Evolutionary conservation across 23 red algal species (phyloP).

Genomic region (Agarophyton chilense): DNA sequence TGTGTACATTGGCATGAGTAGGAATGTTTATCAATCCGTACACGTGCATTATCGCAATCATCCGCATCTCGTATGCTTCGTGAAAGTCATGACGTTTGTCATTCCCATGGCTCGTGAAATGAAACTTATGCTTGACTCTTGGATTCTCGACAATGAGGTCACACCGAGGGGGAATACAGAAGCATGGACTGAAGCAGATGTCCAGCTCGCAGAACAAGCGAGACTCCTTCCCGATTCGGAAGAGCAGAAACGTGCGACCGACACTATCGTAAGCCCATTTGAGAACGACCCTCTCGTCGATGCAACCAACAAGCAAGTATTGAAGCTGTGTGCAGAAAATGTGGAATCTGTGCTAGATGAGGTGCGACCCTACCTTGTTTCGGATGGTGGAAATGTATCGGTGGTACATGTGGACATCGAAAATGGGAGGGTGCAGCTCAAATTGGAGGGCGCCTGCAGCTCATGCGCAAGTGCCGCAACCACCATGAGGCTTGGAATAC

Average conservation of each 20-base stretch:
- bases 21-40: slow-evolving; percentile 63
- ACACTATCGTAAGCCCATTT: slow-evolving; percentile 76
- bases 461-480: too few relatives aligned
- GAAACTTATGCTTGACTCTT: slow-evolving; percentile 62
- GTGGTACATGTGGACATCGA: slow-evolving; percentile 74
- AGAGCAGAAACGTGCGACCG: background rate
- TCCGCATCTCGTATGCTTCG: slow-evolving; percentile 7
- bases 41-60: slow-evolving; percentile 44
- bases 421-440: slow-evolving; percentile 42
- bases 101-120: slow-evolving; percentile 75
- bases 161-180: slow-evolving; percentile 54
- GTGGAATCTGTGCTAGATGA: slow-evolving; percentile 72
- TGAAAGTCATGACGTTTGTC: slow-evolving; percentile 76
- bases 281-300: slow-evolving; percentile 22
- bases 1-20: slow-evolving; percentile 72
- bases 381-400: slow-evolving; percentile 91
- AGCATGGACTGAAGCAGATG: slow-evolving; percentile 53
- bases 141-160: slow-evolving; percentile 63
- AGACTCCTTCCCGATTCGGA: background rate
- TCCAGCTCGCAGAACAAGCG: slow-evolving; percentile 43
- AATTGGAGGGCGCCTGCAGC: slow-evolving; percentile 90
- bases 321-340: slow-evolving; percentile 48
- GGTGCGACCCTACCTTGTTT: slow-evolving; percentile 83
- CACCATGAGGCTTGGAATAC: slow-evolving; percentile 92
- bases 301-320: background rate